A percentile compares a stretch with the other conserved stretches of the same genome.
phyloP scores from a whole-genome alignment of 1,139 yeast genomes.

The Blastobotrys indianensis region DNA sequence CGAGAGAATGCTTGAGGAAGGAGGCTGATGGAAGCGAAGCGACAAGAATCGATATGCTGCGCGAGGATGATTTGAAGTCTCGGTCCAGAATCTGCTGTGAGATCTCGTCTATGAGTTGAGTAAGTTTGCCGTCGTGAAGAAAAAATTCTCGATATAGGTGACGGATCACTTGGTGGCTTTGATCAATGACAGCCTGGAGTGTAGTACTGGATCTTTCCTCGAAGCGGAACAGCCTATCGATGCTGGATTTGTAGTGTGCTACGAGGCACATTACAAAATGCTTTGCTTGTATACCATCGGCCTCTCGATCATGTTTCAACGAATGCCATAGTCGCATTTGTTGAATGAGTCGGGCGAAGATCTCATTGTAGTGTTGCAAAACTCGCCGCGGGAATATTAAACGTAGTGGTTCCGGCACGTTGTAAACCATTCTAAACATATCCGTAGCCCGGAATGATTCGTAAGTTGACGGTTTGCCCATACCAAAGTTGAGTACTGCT shows the following conservation, averaged over 20 bases:
- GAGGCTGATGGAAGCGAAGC: background rate
- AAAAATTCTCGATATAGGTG: constrained; percentile 4
- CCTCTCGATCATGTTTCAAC: constrained; percentile 9
- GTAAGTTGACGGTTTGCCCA: background rate
- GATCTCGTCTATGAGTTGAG: background rate
- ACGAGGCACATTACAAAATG: constrained; percentile 15
- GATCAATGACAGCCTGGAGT: constrained; percentile 1
- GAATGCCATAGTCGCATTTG: constrained; percentile 14
- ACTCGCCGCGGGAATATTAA: constrained; percentile 14
- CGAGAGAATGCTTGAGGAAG: background rate
- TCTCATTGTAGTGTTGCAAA: constrained; percentile 9
- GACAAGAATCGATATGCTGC: background rate
- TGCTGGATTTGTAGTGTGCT: constrained; percentile 2
- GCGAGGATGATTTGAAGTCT: too few species aligned
- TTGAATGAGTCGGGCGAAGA: constrained; percentile 17
- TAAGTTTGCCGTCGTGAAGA: constrained; percentile 1
- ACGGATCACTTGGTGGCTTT: background rate
- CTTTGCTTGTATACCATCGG: constrained; percentile 8
- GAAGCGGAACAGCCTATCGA: constrained; percentile 4
- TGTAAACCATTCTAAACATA: constrained; percentile 16
- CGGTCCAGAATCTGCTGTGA: constrained; percentile 1
- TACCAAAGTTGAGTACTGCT: constrained; percentile 19
- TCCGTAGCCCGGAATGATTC: constrained; percentile 14
- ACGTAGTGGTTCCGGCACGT: constrained; percentile 20
- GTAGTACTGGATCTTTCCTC: background rate